Evolutionary conservation across 768 basidiomycete species (phyloP).

Genomic region (Suillus sp.): DNA sequence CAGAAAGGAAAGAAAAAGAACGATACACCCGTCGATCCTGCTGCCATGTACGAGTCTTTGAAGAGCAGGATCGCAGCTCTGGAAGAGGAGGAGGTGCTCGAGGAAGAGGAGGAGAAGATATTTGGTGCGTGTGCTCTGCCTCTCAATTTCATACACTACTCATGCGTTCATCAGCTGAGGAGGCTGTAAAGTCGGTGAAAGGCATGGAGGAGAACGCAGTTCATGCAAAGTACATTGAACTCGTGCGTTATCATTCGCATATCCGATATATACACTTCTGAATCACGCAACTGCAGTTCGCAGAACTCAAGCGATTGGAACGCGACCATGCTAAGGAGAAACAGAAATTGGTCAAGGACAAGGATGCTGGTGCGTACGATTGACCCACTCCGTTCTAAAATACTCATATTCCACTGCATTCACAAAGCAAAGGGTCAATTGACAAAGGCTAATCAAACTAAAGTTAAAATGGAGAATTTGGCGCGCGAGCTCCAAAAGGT

Average conservation of each 20-base stretch:
- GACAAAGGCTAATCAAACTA: slow-evolving; percentile 86
- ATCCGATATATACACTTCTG: slow-evolving; percentile 21
- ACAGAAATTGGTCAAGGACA: slow-evolving; percentile 88
- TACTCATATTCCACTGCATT: slow-evolving; percentile 19
- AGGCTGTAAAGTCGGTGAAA: slow-evolving; percentile 83
- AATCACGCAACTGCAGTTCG: slow-evolving; percentile 56
- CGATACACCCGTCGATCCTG: slow-evolving; percentile 71
- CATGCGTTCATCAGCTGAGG: slow-evolving; percentile 61
- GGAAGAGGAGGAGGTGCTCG: slow-evolving; percentile 84
- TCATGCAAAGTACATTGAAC: slow-evolving; percentile 85
- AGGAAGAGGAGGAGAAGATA: slow-evolving; percentile 83
- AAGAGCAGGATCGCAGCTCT: slow-evolving; percentile 88
- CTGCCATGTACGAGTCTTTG: slow-evolving; percentile 84
- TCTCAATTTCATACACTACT: slow-evolving; percentile 7
- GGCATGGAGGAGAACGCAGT: slow-evolving; percentile 82
- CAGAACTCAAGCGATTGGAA: slow-evolving; percentile 84
- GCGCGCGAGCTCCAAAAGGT: slow-evolving; percentile 91
- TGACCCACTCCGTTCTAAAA: slow-evolving; percentile 8
- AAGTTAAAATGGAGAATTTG: slow-evolving; percentile 87
- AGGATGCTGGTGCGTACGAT: slow-evolving; percentile 70
- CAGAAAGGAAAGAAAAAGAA: slow-evolving; percentile 73
- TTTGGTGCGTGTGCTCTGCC: slow-evolving; percentile 54
- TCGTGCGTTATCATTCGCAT: slow-evolving; percentile 53
- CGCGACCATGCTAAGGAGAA: slow-evolving; percentile 91
- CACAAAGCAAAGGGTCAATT: slow-evolving; percentile 75